phyloP scores from a whole-genome alignment of 2,329 filamentous ascomycete species.

The Amesomyces nigricolor region DNA sequence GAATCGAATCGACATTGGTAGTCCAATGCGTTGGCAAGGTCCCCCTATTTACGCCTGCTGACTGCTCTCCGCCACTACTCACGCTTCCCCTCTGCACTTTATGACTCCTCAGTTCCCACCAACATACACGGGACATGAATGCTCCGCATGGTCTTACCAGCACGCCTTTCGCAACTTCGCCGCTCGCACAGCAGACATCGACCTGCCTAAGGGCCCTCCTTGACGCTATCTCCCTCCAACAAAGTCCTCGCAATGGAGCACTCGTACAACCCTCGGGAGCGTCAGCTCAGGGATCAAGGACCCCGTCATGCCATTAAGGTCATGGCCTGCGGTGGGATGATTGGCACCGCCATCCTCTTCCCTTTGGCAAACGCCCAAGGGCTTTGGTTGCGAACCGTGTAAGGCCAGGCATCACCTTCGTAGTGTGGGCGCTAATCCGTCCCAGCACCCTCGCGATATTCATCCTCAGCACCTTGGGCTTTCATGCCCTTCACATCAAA shows the following conservation, averaged over 20 bases:
- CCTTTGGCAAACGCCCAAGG: conserved; percentile 18
- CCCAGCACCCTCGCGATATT: conserved; percentile 21
- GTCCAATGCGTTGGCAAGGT: not conserved
- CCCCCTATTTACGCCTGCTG: too few species aligned
- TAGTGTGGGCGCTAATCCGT: conserved; percentile 9
- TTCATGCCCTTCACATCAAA: conserved; percentile 17
- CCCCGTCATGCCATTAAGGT: conserved; percentile 16
- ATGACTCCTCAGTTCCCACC: too few species aligned
- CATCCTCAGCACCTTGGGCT: conserved; percentile 16
- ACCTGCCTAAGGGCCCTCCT: not conserved
- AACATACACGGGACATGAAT: too few species aligned
- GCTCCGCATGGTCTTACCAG: too few species aligned
- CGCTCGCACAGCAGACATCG: not conserved
- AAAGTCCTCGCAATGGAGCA: conserved; percentile 2
- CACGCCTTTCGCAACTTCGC: not conserved
- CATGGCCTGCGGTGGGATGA: conserved; percentile 22
- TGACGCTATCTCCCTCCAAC: not conserved
- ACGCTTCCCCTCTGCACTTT: not conserved
- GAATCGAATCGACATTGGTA: not conserved
- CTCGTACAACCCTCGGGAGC: not conserved
- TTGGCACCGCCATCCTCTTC: conserved; percentile 22
- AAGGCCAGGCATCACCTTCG: conserved; percentile 2
- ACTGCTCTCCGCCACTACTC: not conserved
- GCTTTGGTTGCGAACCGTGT: conserved; percentile 20
- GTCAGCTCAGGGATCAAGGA: not conserved